Percentiles rank a stretch among this genome's conserved stretches.
These are phyloP conservation scores for Penicillium lividum DNA, from an alignment of 495 filamentous ascomycete genomes.

Conservation along the genomic window DNA sequence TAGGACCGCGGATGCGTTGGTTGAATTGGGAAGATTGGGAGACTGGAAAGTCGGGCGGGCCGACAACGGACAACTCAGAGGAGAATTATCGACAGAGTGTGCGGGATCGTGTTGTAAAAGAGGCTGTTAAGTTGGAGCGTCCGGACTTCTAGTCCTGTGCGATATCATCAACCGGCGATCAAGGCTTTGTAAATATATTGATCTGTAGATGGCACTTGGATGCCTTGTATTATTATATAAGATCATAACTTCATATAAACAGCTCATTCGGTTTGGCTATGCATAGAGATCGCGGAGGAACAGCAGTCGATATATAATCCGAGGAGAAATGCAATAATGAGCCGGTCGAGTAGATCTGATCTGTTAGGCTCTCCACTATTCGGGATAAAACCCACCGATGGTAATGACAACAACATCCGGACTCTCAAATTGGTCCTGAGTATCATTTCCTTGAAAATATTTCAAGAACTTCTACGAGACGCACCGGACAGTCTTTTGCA, in stretches of 20 bases:
- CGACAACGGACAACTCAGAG: constrained; percentile 16
- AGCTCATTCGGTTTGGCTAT: too few relatives aligned
- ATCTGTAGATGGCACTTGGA: background rate
- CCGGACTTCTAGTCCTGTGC: constrained; percentile 19
- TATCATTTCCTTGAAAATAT: background rate
- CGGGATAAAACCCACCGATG: constrained; percentile 7
- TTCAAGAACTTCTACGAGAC: background rate
- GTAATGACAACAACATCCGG: background rate
- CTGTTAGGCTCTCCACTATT: constrained; percentile 2
- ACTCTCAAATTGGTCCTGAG: background rate
- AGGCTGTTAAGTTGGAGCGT: constrained; percentile 40
- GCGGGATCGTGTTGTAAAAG: constrained; percentile 42
- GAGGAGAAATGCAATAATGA: too few relatives aligned
- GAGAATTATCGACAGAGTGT: constrained; percentile 43
- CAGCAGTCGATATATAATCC: too few relatives aligned
- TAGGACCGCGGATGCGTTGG: constrained; percentile 59
- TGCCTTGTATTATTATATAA: constrained; percentile 4
- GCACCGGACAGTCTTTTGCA: background rate
- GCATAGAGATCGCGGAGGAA: too few relatives aligned
- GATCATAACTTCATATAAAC: background rate
- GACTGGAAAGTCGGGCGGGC: constrained; percentile 27
- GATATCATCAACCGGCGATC: background rate
- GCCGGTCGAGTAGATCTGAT: background rate
- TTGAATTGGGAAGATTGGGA: constrained; percentile 47
- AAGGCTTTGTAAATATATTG: constrained; percentile 3